phyloP scores from a whole-genome alignment of 2,329 filamentous ascomycete genomes.

The Exophiala mesophila region DNA sequence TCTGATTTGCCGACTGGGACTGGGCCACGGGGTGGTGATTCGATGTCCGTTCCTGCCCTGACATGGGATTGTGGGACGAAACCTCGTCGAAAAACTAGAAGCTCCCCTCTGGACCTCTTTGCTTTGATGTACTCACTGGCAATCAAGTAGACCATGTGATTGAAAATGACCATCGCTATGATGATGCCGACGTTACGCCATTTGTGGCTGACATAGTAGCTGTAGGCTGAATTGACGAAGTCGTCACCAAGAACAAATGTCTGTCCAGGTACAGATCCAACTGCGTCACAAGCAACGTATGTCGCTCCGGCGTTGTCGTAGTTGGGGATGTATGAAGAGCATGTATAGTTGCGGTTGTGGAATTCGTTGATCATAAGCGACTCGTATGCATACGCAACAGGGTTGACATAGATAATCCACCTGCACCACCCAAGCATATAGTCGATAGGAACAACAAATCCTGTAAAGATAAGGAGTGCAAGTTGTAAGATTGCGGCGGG shows the following conservation, averaged over 20 bases:
- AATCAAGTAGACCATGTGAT: slow-evolving; percentile 58
- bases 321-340: slow-evolving; percentile 43
- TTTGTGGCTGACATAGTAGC: slow-evolving; percentile 55
- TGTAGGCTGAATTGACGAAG: slow-evolving; percentile 53
- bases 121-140: slow-evolving; percentile 59
- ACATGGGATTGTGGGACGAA: slow-evolving; percentile 48
- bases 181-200: slow-evolving; percentile 71
- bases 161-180: slow-evolving; percentile 59
- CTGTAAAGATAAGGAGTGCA: slow-evolving; percentile 61
- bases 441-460: slow-evolving; percentile 57
- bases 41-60: slow-evolving; percentile 21
- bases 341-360: slow-evolving; percentile 52
- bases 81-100: slow-evolving; percentile 69
- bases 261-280: slow-evolving; percentile 54
- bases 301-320: slow-evolving; percentile 53
- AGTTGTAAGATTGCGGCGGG: slow-evolving; percentile 50
- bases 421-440: slow-evolving; percentile 60
- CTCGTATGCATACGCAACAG: slow-evolving; percentile 62
- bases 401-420: slow-evolving; percentile 65
- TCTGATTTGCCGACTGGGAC: background rate
- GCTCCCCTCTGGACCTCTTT: slow-evolving; percentile 70
- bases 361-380: slow-evolving; percentile 55
- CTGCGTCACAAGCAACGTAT: slow-evolving; percentile 63
- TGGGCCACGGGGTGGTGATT: background rate
- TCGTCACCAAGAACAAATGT: slow-evolving; percentile 52